Evolutionary conservation across 257 asterid species (phyloP).

Genomic region (Nicotiana noctiflora): DNA sequence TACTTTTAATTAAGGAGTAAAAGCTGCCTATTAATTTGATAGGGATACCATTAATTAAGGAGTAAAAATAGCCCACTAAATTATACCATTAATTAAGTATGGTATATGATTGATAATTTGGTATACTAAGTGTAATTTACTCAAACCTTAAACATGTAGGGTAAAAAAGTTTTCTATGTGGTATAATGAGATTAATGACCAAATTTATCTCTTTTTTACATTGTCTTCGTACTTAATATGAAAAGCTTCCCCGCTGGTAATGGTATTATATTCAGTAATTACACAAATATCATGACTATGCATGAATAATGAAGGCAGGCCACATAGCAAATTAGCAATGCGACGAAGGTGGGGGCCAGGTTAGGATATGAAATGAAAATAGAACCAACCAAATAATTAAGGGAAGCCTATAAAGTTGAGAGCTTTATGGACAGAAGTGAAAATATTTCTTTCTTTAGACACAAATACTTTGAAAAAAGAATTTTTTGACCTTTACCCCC

Average conservation of each 20-base stretch:
- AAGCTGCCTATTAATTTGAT: no score
- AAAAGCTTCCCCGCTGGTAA: neutral
- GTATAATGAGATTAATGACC: no score
- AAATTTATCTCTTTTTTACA: no score
- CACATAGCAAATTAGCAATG: neutral
- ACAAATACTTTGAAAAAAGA: neutral
- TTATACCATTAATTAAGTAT: no score
- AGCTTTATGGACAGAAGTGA: neutral
- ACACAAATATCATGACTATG: neutral
- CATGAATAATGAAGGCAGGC: neutral
- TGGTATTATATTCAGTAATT: neutral
- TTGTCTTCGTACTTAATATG: neutral
- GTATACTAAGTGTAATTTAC: no score
- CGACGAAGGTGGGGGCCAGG: neutral
- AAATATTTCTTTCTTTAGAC: neutral
- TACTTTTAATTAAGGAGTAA: no score
- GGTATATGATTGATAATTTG: no score
- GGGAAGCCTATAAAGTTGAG: constrained; percentile 2
- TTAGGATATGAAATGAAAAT: constrained; percentile 3
- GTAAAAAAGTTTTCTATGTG: no score
- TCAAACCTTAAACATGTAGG: no score
- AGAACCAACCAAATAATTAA: constrained; percentile 10
- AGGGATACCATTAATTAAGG: no score
- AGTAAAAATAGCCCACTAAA: no score
- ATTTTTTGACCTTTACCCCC: neutral